These are phyloP conservation scores for Rosa chinensis DNA, from an alignment of 306 rosid genomes.

Conservation along the genomic window DNA sequence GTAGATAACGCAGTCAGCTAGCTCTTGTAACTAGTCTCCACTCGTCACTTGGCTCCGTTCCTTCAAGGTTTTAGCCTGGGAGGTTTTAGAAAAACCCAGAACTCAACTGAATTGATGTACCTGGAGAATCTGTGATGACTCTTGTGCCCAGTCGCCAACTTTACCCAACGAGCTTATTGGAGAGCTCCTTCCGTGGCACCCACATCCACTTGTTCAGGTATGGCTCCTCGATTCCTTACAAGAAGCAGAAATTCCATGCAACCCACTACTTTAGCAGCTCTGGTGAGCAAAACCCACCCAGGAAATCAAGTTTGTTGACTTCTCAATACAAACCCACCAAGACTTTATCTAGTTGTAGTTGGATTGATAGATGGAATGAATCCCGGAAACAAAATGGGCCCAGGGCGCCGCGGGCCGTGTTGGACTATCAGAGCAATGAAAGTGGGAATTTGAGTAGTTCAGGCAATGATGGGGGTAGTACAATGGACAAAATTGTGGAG, in stretches of 20 bases:
- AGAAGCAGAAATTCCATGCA: slow-evolving; percentile 26
- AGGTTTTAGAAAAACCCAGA: not conserved
- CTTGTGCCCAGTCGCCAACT: slow-evolving; percentile 66
- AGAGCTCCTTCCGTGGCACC: slow-evolving; percentile 43
- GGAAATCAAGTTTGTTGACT: slow-evolving; percentile 32
- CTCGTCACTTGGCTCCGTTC: not conserved
- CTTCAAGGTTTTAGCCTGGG: not conserved
- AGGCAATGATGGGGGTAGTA: slow-evolving; percentile 44
- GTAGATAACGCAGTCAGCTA: not conserved
- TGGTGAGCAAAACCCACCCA: slow-evolving; percentile 24
- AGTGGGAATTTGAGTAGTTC: slow-evolving; percentile 40
- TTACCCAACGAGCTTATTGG: slow-evolving; percentile 66
- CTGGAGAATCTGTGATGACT: slow-evolving; percentile 44
- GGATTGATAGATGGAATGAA: slow-evolving; percentile 71
- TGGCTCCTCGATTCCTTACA: slow-evolving; percentile 37
- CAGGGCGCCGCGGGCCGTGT: slow-evolving; percentile 48
- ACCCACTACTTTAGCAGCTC: slow-evolving; percentile 19
- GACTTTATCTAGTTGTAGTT: slow-evolving; percentile 35
- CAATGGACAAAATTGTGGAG: slow-evolving; percentile 86
- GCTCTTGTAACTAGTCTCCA: not conserved
- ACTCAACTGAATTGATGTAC: slow-evolving; percentile 4
- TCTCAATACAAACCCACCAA: slow-evolving; percentile 19
- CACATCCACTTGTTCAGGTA: slow-evolving; percentile 50
- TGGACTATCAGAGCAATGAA: slow-evolving; percentile 52
- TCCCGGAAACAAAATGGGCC: slow-evolving; percentile 39